A percentile compares a stretch with the other conserved stretches of the same genome.
Evolutionary conservation across 768 basidiomycete genomes (phyloP).

Genomic region (Sarcodon sp.): DNA sequence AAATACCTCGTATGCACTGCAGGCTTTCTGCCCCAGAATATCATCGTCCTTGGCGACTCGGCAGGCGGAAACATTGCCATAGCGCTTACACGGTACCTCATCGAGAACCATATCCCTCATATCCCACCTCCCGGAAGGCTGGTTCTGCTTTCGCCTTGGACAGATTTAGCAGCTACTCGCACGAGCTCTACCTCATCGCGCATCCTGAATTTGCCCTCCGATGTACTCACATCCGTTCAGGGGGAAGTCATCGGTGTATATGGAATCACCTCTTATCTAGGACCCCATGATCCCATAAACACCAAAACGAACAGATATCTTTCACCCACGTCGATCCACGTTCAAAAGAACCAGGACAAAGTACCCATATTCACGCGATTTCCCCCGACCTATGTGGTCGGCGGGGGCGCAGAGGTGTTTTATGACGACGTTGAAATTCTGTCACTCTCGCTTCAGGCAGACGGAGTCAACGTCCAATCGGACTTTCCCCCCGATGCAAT

Average conservation of each 20-base stretch:
- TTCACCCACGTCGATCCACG: conserved; percentile 7
- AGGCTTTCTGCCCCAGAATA: conserved; percentile 26
- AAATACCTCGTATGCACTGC: conserved; percentile 30
- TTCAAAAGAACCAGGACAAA: too few species aligned
- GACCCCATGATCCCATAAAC: conserved; percentile 1
- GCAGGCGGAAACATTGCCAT: conserved; percentile 40
- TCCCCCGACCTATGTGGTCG: conserved; percentile 19
- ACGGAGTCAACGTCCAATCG: neutral
- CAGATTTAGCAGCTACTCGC: conserved; percentile 32
- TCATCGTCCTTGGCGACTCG: conserved; percentile 39
- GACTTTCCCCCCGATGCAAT: conserved; percentile 5
- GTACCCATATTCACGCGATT: conserved; percentile 16
- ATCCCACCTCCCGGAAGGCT: conserved; percentile 35
- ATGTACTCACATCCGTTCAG: too few species aligned
- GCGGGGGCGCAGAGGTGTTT: conserved; percentile 18
- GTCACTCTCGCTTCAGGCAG: neutral
- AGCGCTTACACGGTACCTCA: conserved; percentile 24
- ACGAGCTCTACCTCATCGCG: conserved; percentile 24
- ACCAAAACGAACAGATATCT: conserved; percentile 7
- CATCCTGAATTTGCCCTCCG: conserved; percentile 7
- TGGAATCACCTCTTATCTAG: conserved; percentile 1
- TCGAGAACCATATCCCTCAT: conserved; percentile 10
- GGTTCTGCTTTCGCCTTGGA: conserved; percentile 44
- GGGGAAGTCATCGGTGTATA: neutral
- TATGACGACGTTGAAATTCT: conserved; percentile 11